A percentile compares a stretch with the other conserved stretches of the same genome.
phyloP scores from a whole-genome alignment of 306 rosid species.

The Glycine soja region DNA sequence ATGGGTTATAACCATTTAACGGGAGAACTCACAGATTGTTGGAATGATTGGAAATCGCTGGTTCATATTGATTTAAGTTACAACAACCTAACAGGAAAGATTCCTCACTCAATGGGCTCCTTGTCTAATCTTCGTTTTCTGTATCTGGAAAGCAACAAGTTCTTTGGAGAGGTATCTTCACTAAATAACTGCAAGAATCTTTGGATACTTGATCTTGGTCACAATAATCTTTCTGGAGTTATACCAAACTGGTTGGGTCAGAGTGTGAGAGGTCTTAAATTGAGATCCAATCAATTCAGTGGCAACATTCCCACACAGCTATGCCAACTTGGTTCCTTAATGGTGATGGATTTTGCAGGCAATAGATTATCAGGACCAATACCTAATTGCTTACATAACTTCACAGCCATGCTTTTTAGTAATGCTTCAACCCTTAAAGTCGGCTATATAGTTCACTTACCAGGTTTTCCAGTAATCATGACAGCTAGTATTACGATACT shows the following conservation, averaged over 20 bases:
- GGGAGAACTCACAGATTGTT: constrained; percentile 22
- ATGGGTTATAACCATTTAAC: constrained; percentile 1
- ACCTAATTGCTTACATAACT: too few relatives aligned
- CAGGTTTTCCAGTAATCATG: background rate
- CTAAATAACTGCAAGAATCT: constrained; percentile 10
- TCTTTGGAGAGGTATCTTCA: constrained; percentile 35
- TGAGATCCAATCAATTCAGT: constrained; percentile 31
- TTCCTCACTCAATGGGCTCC: constrained; percentile 5
- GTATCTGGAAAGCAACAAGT: background rate
- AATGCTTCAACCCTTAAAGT: background rate
- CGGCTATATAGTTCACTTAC: background rate
- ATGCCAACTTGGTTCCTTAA: constrained; percentile 33
- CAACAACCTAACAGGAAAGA: background rate
- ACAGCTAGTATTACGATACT: background rate
- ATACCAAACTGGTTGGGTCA: constrained; percentile 29
- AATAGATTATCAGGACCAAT: constrained; percentile 2
- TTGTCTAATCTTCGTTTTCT: constrained; percentile 10
- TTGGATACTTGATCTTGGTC: background rate
- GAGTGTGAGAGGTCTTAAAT: background rate
- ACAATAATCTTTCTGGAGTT: constrained; percentile 22
- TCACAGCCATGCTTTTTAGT: background rate
- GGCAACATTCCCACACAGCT: constrained; percentile 9
- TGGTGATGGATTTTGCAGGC: constrained; percentile 19
- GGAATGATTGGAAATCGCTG: background rate
- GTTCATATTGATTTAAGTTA: background rate